These are phyloP conservation scores for Ligustrum vulgare DNA, from an alignment of 257 asterid genomes.

Conservation along the genomic window DNA sequence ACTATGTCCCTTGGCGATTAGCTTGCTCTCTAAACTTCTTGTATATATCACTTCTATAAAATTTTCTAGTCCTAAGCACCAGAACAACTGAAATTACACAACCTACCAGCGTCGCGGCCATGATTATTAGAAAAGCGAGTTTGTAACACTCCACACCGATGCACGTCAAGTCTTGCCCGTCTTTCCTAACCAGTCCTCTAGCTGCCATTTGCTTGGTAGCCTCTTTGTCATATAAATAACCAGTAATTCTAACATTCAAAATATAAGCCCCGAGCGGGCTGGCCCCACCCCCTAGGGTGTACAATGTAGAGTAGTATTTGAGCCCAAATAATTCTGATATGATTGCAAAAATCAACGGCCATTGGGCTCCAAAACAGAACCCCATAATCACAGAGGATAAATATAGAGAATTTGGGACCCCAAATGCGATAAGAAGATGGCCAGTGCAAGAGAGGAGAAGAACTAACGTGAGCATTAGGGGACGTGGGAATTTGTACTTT, in stretches of 20 bases:
- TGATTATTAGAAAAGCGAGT: conserved; percentile 44
- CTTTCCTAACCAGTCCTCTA: conserved; percentile 31
- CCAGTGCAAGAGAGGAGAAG: conserved; percentile 44
- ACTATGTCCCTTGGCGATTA: neutral
- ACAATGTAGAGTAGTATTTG: conserved; percentile 51
- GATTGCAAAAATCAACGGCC: conserved; percentile 51
- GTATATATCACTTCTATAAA: conserved; percentile 55
- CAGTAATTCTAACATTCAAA: conserved; percentile 49
- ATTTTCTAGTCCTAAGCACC: conserved; percentile 52
- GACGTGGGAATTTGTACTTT: conserved; percentile 46
- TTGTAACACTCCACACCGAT: conserved; percentile 49
- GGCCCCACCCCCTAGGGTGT: conserved; percentile 55
- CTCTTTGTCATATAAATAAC: conserved; percentile 47
- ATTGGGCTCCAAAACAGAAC: conserved; percentile 53
- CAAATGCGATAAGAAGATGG: conserved; percentile 47
- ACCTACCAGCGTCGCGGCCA: conserved; percentile 40
- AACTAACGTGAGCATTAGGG: conserved; percentile 38
- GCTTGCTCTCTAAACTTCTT: conserved; percentile 50
- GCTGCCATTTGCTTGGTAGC: conserved; percentile 44
- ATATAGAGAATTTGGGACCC: conserved; percentile 43
- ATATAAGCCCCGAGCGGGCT: conserved; percentile 56
- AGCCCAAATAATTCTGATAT: conserved; percentile 50
- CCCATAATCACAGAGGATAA: conserved; percentile 42
- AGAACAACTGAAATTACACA: conserved; percentile 36
- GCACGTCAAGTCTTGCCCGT: conserved; percentile 44